Evolutionary conservation across 2,329 filamentous ascomycete species (phyloP), one percentile per base, ranked within the genome.

Genomic region (Stachybotrys elegans): DNA sequence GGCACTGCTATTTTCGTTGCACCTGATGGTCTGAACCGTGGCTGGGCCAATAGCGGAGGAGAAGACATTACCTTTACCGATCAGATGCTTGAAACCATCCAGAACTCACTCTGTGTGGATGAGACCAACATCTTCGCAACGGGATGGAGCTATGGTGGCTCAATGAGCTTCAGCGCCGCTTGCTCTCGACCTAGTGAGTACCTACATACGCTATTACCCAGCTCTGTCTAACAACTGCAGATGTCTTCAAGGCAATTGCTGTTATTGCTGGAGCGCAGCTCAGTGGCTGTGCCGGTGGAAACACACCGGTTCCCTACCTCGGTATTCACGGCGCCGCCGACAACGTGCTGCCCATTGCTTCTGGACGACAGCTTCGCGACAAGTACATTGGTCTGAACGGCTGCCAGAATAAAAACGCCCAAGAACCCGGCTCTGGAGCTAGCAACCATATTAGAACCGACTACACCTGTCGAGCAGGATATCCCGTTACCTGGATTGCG

Each of bases 1-100:
- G 61, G 64, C n/a, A 59, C 50, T 9, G 62, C 68, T 43, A 68
- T 73, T 49, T 69, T 70, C 47, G 59, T 73, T n/a, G 61, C 66
- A 1, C 70, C 70, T 17, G 56, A 71, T 36, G 70, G 69, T 8
- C 50, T 67, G 23, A 62, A 64, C 47, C 51, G 53, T 17, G 69
- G 69, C 19, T 72, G 69, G 68, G 66, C 52, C 23, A 72, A 72
- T 57, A 49, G 48, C 2, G 47, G 59, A 40, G 69, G 69, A 11
- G 60, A 69, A 40, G 70, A 72, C 42, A 51, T 71, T 35, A 56
- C 54, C 0, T 69, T 73, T 44, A 56, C 69, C 29, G 61, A 70
- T 32, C 48, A 53, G 5, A 63, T 73, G 42, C 49, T 70, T 23
- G 54, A 60, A 22, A 57, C 55, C 11, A 54, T 70, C 22, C 61